Percentiles rank a stretch among this genome's conserved stretches.
phyloP scores from a whole-genome alignment of 495 filamentous ascomycete genomes.

The Umbilicaria muhlenbergii region DNA sequence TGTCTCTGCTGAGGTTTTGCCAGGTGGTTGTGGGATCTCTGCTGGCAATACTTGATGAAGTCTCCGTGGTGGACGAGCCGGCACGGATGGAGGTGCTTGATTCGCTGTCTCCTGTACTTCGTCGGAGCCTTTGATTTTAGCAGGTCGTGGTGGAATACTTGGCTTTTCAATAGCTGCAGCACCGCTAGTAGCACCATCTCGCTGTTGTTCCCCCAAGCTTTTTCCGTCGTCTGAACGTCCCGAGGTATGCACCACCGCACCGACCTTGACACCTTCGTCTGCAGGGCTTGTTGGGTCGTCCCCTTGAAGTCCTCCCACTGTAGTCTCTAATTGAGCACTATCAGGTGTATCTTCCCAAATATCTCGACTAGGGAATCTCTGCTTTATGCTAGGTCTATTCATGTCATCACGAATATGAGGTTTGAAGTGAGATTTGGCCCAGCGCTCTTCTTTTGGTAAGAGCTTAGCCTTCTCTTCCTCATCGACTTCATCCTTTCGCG shows the following conservation, averaged over 20 bases:
- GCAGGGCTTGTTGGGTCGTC: slow-evolving; percentile 21
- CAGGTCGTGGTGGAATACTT: slow-evolving; percentile 23
- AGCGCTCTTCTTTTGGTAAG: slow-evolving; percentile 28
- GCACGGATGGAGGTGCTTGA: slow-evolving; percentile 9
- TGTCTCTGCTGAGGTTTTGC: slow-evolving; percentile 12
- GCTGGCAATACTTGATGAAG: slow-evolving; percentile 23
- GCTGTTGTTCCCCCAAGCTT: slow-evolving; percentile 8
- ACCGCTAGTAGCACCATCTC: slow-evolving; percentile 18
- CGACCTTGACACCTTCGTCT: slow-evolving; percentile 14
- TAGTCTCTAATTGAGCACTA: slow-evolving; percentile 64
- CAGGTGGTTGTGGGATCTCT: slow-evolving; percentile 13
- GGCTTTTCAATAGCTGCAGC: slow-evolving; percentile 19
- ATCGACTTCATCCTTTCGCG: slow-evolving; percentile 29
- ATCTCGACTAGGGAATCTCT: slow-evolving; percentile 84
- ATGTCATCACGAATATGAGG: slow-evolving; percentile 24
- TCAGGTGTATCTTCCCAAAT: slow-evolving; percentile 95
- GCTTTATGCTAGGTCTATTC: slow-evolving; percentile 38
- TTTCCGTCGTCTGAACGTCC: slow-evolving; percentile 10
- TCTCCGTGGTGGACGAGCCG: slow-evolving; percentile 17
- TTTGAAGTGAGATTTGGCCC: slow-evolving; percentile 26
- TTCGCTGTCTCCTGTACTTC: slow-evolving; percentile 13
- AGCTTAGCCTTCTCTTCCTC: slow-evolving; percentile 32
- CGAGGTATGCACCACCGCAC: slow-evolving; percentile 12
- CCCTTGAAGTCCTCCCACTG: slow-evolving; percentile 46
- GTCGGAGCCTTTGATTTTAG: slow-evolving; percentile 22